phyloP scores from a whole-genome alignment of 805 yeast species.

The Ogataea kodamae region DNA sequence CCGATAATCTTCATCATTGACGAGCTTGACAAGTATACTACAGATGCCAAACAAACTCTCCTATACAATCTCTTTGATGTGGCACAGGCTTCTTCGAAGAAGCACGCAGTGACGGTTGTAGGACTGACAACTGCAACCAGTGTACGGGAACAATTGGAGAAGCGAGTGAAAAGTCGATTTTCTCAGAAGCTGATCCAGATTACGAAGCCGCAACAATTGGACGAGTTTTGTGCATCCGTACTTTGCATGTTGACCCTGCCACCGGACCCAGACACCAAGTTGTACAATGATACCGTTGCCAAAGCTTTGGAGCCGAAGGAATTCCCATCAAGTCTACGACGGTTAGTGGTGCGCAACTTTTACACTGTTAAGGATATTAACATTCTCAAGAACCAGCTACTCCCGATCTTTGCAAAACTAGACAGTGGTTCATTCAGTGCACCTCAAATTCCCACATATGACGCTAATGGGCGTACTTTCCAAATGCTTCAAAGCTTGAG shows the following conservation, averaged over 20 bases:
- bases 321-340: conserved; percentile 30
- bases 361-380: conserved; percentile 58
- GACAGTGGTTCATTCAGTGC: conserved; percentile 2
- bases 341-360: conserved; percentile 43
- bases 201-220: conserved; percentile 45
- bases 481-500: conserved; percentile 44
- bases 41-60: conserved; percentile 71
- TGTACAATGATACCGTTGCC: conserved; percentile 36
- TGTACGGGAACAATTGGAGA: conserved; percentile 78
- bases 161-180: conserved; percentile 86
- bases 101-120: conserved; percentile 70
- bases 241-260: conserved; percentile 16
- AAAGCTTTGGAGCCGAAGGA: conserved; percentile 17
- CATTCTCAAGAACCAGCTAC: conserved; percentile 42
- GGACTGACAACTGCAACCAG: conserved; percentile 77
- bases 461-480: conserved; percentile 15
- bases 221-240: conserved; percentile 50
- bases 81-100: conserved; percentile 49
- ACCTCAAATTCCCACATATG: conserved; percentile 4
- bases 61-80: conserved; percentile 85
- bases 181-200: conserved; percentile 71
- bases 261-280: not conserved
- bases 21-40: conserved; percentile 77
- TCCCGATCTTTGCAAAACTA: conserved; percentile 36
- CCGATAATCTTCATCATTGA: conserved; percentile 79